These are phyloP conservation scores for Pleurotus sapidus DNA, from an alignment of 768 basidiomycete genomes.

Conservation along the genomic window DNA sequence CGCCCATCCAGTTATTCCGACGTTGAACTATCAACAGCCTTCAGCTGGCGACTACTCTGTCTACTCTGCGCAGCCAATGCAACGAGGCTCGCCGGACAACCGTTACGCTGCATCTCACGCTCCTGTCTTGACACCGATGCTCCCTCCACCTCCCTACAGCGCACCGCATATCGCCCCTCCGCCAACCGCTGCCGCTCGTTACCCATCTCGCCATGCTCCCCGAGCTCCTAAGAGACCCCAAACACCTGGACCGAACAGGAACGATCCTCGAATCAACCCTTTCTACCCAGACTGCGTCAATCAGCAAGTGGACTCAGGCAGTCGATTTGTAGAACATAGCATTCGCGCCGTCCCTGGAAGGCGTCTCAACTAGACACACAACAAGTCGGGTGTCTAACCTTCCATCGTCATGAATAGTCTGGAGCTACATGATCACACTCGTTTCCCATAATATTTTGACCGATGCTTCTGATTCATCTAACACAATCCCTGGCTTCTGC, in stretches of 20 bases:
- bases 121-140: neutral
- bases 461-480: neutral
- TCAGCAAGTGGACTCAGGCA: neutral
- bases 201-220: neutral
- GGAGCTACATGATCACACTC: neutral
- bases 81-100: neutral
- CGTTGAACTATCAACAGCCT: neutral
- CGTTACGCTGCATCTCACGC: neutral
- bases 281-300: slow-evolving; percentile 5
- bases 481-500: neutral
- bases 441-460: neutral
- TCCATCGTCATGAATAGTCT: too few relatives aligned
- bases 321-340: neutral
- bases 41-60: too few relatives aligned
- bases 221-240: neutral
- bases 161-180: neutral
- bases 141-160: neutral
- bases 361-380: neutral
- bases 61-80: slow-evolving; percentile 1
- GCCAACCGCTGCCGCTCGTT: neutral
- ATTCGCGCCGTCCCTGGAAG: neutral
- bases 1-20: neutral
- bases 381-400: too few relatives aligned
- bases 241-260: neutral
- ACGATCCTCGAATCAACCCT: neutral